Percentiles rank a stretch among this genome's conserved stretches.
Conservation (phyloP, 2,329 filamentous ascomycete genomes). For the Exophiala sideris region DNA sequence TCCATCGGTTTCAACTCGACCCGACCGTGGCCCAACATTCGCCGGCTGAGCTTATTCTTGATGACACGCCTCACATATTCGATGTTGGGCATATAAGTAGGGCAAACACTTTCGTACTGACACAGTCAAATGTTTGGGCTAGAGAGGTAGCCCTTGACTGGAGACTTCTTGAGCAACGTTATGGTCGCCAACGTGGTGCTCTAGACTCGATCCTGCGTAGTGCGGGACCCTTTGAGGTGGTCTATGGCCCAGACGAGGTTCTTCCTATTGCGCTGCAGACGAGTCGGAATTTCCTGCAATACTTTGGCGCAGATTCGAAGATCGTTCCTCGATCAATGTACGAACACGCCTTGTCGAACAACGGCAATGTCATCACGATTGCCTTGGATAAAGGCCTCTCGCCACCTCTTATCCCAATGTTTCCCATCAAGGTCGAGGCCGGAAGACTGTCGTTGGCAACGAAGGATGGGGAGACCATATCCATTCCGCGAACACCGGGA, state of each 20-base stretch:
- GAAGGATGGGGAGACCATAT: constrained; percentile 27
- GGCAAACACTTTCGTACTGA: constrained; percentile 30
- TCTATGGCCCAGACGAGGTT: constrained; percentile 26
- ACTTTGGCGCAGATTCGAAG: constrained; percentile 53
- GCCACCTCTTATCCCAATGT: constrained; percentile 18
- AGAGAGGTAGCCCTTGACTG: constrained; percentile 26
- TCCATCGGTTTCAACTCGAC: constrained; percentile 40
- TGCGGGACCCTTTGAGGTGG: constrained; percentile 27
- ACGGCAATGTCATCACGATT: constrained; percentile 47
- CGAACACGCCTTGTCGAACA: constrained; percentile 6
- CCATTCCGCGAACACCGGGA: constrained; percentile 34
- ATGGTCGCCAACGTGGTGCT: constrained; percentile 50
- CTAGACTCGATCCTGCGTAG: constrained; percentile 54
- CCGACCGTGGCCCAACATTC: neutral
- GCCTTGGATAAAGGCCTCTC: constrained; percentile 28
- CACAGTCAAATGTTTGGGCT: constrained; percentile 26
- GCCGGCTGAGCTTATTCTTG: constrained; percentile 16
- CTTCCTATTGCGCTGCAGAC: constrained; percentile 49
- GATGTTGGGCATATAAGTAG: constrained; percentile 11
- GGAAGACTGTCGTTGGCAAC: constrained; percentile 11
- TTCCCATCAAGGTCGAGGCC: constrained; percentile 31
- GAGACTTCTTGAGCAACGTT: constrained; percentile 35
- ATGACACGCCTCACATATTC: constrained; percentile 21
- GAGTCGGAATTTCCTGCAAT: constrained; percentile 57
- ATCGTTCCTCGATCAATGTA: constrained; percentile 31